Evolutionary conservation across 352 stramenopile genomes (phyloP).

Genomic region (Pythium aristosporum): DNA sequence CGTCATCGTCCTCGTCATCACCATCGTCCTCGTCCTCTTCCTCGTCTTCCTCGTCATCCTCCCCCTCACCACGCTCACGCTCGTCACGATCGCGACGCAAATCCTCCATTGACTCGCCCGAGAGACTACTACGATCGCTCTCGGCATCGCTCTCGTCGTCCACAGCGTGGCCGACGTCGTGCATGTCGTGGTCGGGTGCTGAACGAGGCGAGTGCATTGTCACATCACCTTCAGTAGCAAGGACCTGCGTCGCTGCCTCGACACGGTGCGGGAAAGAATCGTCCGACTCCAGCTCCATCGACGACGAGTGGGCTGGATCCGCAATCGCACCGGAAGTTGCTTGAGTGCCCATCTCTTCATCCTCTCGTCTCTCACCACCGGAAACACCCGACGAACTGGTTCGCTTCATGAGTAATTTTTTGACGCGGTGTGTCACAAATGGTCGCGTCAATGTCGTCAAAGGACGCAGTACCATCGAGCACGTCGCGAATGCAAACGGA

Average conservation of each 20-base stretch:
- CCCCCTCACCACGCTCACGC: constrained; percentile 54
- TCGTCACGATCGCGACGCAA: constrained; percentile 41
- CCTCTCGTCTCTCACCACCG: not conserved
- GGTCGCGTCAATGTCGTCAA: constrained; percentile 77
- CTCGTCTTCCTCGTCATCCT: constrained; percentile 56
- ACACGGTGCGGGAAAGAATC: not conserved
- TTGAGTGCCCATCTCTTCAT: not conserved
- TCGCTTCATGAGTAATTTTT: constrained; percentile 63
- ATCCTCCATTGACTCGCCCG: constrained; percentile 45
- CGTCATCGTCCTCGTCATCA: constrained; percentile 51
- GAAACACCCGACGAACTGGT: not conserved
- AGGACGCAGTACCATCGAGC: constrained; percentile 77
- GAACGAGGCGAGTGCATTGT: constrained; percentile 62
- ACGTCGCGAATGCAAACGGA: constrained; percentile 70
- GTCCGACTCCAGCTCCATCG: constrained; percentile 2
- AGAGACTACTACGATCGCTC: constrained; percentile 63
- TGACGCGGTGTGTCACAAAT: constrained; percentile 76
- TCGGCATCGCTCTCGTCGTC: constrained; percentile 43
- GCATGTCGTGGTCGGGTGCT: constrained; percentile 57
- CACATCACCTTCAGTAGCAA: constrained; percentile 51
- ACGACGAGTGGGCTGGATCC: not conserved
- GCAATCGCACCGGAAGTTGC: not conserved
- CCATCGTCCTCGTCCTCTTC: constrained; percentile 66
- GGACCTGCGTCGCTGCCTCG: not conserved
- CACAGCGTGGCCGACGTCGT: constrained; percentile 24